A percentile compares a stretch with the other conserved stretches of the same genome.
phyloP scores from a whole-genome alignment of 352 stramenopile genomes.

The Thalassiosira hispida region DNA sequence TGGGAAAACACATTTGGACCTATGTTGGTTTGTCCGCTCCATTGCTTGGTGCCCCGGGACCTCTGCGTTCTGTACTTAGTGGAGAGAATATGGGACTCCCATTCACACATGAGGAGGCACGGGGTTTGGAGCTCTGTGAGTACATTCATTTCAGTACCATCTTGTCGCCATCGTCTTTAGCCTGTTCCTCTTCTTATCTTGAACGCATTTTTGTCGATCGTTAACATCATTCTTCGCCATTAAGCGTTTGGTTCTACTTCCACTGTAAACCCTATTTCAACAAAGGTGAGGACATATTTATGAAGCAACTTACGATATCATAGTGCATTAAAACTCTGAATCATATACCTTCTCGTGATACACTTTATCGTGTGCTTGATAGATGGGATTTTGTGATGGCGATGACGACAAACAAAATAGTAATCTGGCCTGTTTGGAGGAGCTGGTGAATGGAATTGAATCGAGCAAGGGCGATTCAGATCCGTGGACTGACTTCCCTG shows the following conservation, averaged over 20 bases:
- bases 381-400: constrained; percentile 58
- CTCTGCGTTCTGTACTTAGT: constrained; percentile 75
- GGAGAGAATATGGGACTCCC: constrained; percentile 86
- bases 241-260: constrained; percentile 78
- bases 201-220: too few relatives aligned
- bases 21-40: constrained; percentile 76
- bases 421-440: constrained; percentile 76
- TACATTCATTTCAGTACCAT: constrained; percentile 13
- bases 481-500: constrained; percentile 75
- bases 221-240: background rate
- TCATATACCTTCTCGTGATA: background rate
- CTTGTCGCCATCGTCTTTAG: too few relatives aligned
- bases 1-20: constrained; percentile 78
- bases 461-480: constrained; percentile 45
- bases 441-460: constrained; percentile 76
- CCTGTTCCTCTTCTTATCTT: too few relatives aligned
- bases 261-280: constrained; percentile 78
- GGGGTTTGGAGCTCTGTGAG: constrained; percentile 80
- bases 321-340: background rate
- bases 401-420: too few relatives aligned
- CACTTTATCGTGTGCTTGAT: background rate
- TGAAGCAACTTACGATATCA: constrained; percentile 16
- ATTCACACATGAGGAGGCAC: constrained; percentile 72
- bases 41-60: constrained; percentile 77
- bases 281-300: constrained; percentile 48